These are phyloP conservation scores for Athelia sp. DNA, from an alignment of 1,284 basidiomycete species.

Conservation along the genomic window DNA sequence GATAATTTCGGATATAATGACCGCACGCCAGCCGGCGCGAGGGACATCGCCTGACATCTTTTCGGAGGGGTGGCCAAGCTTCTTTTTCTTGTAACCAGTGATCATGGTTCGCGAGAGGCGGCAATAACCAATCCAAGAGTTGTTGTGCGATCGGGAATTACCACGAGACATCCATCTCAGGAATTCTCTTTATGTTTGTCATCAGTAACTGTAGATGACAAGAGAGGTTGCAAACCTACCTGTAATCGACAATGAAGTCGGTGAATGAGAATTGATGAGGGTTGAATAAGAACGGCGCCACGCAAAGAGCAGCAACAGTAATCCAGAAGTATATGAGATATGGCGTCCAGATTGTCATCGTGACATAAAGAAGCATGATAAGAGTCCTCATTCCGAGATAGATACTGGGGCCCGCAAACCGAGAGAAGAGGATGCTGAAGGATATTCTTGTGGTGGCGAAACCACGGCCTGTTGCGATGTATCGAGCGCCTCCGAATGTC, in stretches of 20 bases:
- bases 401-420: conserved; percentile 94
- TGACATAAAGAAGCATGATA: conserved; percentile 87
- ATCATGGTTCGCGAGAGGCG: conserved; percentile 92
- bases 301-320: conserved; percentile 80
- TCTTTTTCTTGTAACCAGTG: conserved; percentile 97
- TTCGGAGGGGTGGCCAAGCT: conserved; percentile 89
- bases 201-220: no score
- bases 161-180: conserved; percentile 96
- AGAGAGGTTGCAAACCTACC: conserved; percentile 43
- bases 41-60: conserved; percentile 90
- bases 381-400: conserved; percentile 92
- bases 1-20: conserved; percentile 84
- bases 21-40: conserved; percentile 85
- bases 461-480: conserved; percentile 98
- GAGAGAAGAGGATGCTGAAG: conserved; percentile 91
- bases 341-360: conserved; percentile 83
- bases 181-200: conserved; percentile 80
- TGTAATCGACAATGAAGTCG: conserved; percentile 95
- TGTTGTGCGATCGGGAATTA: conserved; percentile 90
- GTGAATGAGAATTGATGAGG: conserved; percentile 94
- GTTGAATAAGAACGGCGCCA: conserved; percentile 95
- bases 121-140: conserved; percentile 98
- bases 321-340: conserved; percentile 97
- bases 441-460: conserved; percentile 92
- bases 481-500: conserved; percentile 93